phyloP scores from a whole-genome alignment of 2,329 filamentous ascomycete species.

The Fonsecaea pedrosoi region DNA sequence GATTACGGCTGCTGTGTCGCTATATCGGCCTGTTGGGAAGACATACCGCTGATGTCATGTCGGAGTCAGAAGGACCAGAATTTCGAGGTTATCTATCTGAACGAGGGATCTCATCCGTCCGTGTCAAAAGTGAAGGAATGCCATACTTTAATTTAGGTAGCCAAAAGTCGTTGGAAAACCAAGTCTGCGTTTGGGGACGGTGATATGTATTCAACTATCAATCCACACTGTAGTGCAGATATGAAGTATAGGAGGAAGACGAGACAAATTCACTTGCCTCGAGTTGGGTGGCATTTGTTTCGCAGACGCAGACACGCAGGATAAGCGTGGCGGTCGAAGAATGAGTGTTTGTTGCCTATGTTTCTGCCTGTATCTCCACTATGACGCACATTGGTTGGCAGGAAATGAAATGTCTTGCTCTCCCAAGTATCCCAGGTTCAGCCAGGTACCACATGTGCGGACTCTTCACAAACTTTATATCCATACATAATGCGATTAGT shows the following conservation, averaged over 20 bases:
- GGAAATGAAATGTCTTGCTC: not conserved
- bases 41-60: not conserved
- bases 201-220: not conserved
- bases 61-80: not conserved
- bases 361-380: not conserved
- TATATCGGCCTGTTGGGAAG: not conserved
- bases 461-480: too few species aligned
- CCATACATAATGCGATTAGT: not conserved
- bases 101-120: not conserved
- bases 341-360: not conserved
- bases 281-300: not conserved
- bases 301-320: not conserved
- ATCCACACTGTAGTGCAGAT: not conserved
- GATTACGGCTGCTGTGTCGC: not conserved
- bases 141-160: not conserved
- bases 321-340: not conserved
- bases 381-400: not conserved
- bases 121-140: not conserved
- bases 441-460: too few species aligned
- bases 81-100: not conserved
- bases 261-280: not conserved
- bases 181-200: not conserved
- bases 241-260: not conserved
- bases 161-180: not conserved
- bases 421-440: too few species aligned